Percentiles rank a stretch among this genome's conserved stretches.
Conservation (phyloP, 2,329 filamentous ascomycete species). For the Penicillium sp. region DNA sequence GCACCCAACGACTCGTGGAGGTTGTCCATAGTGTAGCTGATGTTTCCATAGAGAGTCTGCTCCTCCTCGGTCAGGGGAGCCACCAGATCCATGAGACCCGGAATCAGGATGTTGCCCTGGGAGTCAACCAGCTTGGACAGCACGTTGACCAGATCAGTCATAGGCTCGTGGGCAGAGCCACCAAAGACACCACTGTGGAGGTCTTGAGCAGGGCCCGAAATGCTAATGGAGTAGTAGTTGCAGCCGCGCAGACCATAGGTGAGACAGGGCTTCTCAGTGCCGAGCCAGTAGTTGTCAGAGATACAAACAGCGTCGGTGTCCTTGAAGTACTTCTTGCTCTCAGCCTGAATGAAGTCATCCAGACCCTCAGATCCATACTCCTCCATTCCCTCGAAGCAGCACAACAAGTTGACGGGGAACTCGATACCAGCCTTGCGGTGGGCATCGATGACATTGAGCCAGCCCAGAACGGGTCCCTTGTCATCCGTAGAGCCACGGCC, state of each 20-base stretch:
- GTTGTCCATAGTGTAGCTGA: slow-evolving; percentile 95
- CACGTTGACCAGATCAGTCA: slow-evolving; percentile 88
- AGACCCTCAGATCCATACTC: slow-evolving; percentile 96
- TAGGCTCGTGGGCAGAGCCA: slow-evolving; percentile 93
- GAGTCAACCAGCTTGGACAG: slow-evolving; percentile 83
- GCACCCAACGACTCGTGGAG: slow-evolving; percentile 89
- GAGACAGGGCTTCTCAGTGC: slow-evolving; percentile 95
- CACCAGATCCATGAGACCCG: slow-evolving; percentile 91
- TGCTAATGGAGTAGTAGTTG: slow-evolving; percentile 94
- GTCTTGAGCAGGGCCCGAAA: slow-evolving; percentile 88
- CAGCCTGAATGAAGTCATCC: slow-evolving; percentile 87
- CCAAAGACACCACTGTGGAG: slow-evolving; percentile 97
- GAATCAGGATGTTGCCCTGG: slow-evolving; percentile 87
- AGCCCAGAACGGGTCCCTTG: slow-evolving; percentile 95
- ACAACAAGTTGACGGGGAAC: slow-evolving; percentile 94
- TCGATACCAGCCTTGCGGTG: slow-evolving; percentile 94
- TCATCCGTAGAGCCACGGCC: slow-evolving; percentile 95
- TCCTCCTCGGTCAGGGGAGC: slow-evolving; percentile 85
- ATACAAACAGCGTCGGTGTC: slow-evolving; percentile 97
- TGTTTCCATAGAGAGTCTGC: slow-evolving; percentile 79
- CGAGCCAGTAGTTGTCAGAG: slow-evolving; percentile 99
- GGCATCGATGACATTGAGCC: slow-evolving; percentile 96
- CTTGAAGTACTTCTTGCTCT: slow-evolving; percentile 92
- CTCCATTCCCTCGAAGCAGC: slow-evolving; percentile 99
- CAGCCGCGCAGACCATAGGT: slow-evolving; percentile 96